phyloP scores from a whole-genome alignment of 2,329 filamentous ascomycete species.

The Pseudogymnoascus sp. region DNA sequence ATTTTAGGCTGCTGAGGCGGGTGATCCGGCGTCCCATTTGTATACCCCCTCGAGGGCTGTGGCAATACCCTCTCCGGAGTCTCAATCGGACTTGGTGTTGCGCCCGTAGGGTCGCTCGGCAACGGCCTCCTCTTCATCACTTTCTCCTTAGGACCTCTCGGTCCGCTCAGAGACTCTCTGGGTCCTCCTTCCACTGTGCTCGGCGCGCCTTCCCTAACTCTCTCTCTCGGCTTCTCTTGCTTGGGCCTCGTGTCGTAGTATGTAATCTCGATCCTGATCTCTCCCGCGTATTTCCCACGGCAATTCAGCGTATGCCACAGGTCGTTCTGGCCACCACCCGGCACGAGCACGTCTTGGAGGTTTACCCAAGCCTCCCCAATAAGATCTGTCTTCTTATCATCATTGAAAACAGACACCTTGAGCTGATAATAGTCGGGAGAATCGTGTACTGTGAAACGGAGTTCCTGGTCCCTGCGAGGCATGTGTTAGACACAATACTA shows the following conservation, averaged over 20 bases:
- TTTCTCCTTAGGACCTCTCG: conserved; percentile 42
- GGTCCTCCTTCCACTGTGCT: conserved; percentile 28
- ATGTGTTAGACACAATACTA: conserved; percentile 17
- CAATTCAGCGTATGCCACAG: conserved; percentile 83
- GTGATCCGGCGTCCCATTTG: not conserved
- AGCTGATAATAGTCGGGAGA: conserved; percentile 93
- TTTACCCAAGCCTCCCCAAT: conserved; percentile 93
- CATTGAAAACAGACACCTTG: conserved; percentile 94
- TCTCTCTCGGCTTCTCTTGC: conserved; percentile 59
- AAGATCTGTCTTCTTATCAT: conserved; percentile 94
- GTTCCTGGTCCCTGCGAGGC: conserved; percentile 78
- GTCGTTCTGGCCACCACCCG: conserved; percentile 88
- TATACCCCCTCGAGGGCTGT: not conserved
- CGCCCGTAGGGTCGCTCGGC: conserved; percentile 64
- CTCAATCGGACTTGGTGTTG: conserved; percentile 33
- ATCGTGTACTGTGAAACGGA: conserved; percentile 93
- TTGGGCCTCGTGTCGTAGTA: conserved; percentile 89
- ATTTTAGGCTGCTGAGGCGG: not conserved
- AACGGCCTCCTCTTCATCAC: conserved; percentile 77
- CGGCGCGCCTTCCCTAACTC: conserved; percentile 29
- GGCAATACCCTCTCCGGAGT: not conserved
- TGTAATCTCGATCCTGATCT: conserved; percentile 90
- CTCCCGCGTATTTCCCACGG: conserved; percentile 91
- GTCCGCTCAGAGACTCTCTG: conserved; percentile 32
- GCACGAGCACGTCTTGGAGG: conserved; percentile 70